A percentile compares a stretch with the other conserved stretches of the same genome.
phyloP scores from a whole-genome alignment of 2,329 filamentous ascomycete genomes.

The Colletotrichum camelliae region DNA sequence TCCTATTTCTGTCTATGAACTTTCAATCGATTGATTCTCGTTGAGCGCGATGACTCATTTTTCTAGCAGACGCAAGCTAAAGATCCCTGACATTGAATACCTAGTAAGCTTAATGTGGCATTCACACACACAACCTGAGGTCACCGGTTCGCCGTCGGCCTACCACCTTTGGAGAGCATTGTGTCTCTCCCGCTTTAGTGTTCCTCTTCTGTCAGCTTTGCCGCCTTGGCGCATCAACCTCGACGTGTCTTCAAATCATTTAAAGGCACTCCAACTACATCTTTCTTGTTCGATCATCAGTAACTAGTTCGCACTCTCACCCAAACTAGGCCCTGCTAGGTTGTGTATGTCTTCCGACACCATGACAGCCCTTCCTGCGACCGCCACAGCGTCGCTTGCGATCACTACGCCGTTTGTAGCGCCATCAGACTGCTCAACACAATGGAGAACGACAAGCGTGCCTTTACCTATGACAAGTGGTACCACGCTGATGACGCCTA shows the following conservation, averaged over 20 bases:
- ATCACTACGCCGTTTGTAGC: neutral
- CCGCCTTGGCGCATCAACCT: neutral
- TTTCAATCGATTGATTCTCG: too few species aligned
- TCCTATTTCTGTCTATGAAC: too few species aligned
- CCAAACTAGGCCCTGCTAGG: neutral
- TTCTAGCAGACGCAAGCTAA: neutral
- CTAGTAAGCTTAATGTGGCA: neutral
- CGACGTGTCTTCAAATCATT: neutral
- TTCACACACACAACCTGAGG: neutral
- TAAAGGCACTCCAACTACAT: neutral
- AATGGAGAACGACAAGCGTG: neutral
- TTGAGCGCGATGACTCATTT: neutral
- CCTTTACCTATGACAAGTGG: neutral
- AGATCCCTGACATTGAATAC: neutral
- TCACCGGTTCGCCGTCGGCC: neutral
- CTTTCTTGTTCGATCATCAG: neutral
- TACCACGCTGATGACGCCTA: neutral
- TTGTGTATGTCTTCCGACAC: neutral
- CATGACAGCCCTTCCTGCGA: neutral
- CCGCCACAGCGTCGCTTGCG: neutral
- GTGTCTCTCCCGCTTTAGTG: neutral
- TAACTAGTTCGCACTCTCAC: neutral
- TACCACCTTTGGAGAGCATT: neutral
- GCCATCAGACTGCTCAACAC: neutral
- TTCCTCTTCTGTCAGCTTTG: neutral